Base-by-base conservation (phyloP, 192 early-diverging fungal genomes). In the Geranomyces michiganensis region DNA sequence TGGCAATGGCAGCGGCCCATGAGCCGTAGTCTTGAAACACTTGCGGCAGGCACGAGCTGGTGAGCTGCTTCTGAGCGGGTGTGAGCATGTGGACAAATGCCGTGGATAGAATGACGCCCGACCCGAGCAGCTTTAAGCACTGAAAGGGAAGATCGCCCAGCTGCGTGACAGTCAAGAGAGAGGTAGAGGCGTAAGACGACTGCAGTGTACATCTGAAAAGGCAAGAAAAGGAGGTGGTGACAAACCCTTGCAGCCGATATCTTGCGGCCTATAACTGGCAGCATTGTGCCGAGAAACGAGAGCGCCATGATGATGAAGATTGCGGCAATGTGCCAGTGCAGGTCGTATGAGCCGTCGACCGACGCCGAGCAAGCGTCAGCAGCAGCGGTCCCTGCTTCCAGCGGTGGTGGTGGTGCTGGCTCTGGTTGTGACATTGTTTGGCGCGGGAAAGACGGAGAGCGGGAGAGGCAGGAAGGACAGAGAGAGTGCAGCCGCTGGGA, bases 81-180 rank as follows among this genome's bases (percentile, higher is more conserved):
- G 58, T 45, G 45, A 84, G 69, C 62, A 86, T 70, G 74, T 83
- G 82, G 32, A 86, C 72, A 63, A 75, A 79, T 29, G 81, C 81
- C 2, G 80, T 82, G 26, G 75, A 74, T 3, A 74, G 51, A 47
- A 86, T 82, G 48, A 82, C 78, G 27, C 84, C 84, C n/a, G 68
- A 64, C 59, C 84, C 82, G 71, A 86, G 83, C 24, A 86, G 62
- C 67, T 86, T 86, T 47, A 83, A 55, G 15, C 55, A 56, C 65
- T 79, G 69, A 45, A 72, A 64, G 13, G 56, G n/a, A 17, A 60
- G 41, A 1, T 60, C 19, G 29, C 29, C 65, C 0, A 67, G 51
- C 45, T 48, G 27, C n/a, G n/a, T n/a, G n/a, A n/a, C n/a, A n/a
- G n/a, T n/a, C 41, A 62, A 17, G 36, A 56, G 24, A 22, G 13